These are phyloP conservation scores for Suhomyces bokatorum DNA, from an alignment of 1,139 yeast species.

Conservation along the genomic window DNA sequence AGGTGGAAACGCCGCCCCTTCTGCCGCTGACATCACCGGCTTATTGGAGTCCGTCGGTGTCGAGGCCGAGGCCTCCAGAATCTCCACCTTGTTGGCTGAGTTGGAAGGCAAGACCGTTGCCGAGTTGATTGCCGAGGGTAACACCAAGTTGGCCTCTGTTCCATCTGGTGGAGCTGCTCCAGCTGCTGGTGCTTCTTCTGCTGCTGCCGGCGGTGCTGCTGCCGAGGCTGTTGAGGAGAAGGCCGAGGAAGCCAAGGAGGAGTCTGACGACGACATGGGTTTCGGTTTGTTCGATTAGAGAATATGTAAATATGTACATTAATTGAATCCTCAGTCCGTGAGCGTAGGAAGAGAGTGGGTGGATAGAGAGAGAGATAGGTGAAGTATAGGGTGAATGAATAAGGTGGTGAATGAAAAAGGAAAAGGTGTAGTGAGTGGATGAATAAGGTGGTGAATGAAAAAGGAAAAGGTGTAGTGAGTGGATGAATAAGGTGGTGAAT, in stretches of 20 bases:
- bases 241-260: slow-evolving; percentile 62
- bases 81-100: slow-evolving; percentile 81
- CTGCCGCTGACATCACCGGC: slow-evolving; percentile 87
- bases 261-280: slow-evolving; percentile 52
- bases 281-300: slow-evolving; percentile 54
- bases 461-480: too few species aligned
- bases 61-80: slow-evolving; percentile 90
- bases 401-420: too few species aligned
- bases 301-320: slow-evolving; percentile 39
- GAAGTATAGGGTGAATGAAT: too few species aligned
- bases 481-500: too few species aligned
- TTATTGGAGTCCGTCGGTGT: slow-evolving; percentile 92
- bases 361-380: too few species aligned
- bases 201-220: slow-evolving; percentile 66
- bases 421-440: too few species aligned
- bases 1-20: slow-evolving; percentile 76
- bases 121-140: slow-evolving; percentile 95
- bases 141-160: slow-evolving; percentile 91
- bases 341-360: too few species aligned
- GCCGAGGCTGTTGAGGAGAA: slow-evolving; percentile 73
- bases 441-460: too few species aligned
- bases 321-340: too few species aligned
- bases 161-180: slow-evolving; percentile 98
- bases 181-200: slow-evolving; percentile 62
- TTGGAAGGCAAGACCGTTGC: slow-evolving; percentile 91